Evolutionary conservation across 345 rosid species (phyloP).

Genomic region (Aegle marmelos): DNA sequence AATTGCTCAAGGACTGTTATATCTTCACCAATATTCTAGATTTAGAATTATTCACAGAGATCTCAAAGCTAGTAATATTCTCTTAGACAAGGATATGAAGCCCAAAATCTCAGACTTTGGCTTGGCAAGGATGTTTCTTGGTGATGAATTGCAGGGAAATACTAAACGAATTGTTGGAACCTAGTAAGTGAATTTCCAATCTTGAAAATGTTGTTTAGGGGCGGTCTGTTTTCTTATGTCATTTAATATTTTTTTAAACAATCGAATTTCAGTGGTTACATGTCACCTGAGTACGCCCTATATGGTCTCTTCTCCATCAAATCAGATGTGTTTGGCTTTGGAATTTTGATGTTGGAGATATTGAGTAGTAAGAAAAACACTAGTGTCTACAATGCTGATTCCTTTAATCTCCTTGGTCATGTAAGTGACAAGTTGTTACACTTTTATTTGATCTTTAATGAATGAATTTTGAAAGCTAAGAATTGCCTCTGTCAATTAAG

Average conservation of each 20-base stretch:
- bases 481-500: neutral
- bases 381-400: conserved; percentile 33
- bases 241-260: neutral
- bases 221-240: neutral
- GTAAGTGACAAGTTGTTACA: neutral
- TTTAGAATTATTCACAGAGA: conserved; percentile 30
- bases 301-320: conserved; percentile 5
- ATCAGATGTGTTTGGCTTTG: conserved; percentile 14
- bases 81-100: conserved; percentile 42
- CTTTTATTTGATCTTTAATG: neutral
- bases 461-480: neutral
- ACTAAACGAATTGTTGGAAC: conserved; percentile 46
- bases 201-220: neutral
- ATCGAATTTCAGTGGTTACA: conserved; percentile 34
- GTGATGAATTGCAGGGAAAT: conserved; percentile 36
- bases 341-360: conserved; percentile 32
- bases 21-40: conserved; percentile 35
- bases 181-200: conserved; percentile 33
- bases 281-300: conserved; percentile 33
- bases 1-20: conserved; percentile 38
- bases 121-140: conserved; percentile 52
- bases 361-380: conserved; percentile 45
- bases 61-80: conserved; percentile 35
- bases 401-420: conserved; percentile 25
- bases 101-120: conserved; percentile 60